Evolutionary conservation across 805 yeast species (phyloP).

Genomic region (Jamesozyma hellenica): DNA sequence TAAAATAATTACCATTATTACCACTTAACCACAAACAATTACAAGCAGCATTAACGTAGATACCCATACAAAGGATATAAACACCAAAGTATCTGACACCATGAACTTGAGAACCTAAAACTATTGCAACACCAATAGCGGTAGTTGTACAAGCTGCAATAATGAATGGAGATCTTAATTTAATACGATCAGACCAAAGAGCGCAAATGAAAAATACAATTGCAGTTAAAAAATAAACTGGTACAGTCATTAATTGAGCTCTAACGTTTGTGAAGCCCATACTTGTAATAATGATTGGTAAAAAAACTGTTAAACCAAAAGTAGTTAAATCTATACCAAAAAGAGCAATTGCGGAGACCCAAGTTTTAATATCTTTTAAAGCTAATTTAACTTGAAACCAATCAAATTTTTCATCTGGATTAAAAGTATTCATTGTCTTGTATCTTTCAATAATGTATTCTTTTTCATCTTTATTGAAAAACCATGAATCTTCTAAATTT

Average conservation of each 20-base stretch:
- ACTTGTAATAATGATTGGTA: slow-evolving; percentile 30
- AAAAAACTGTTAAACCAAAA: slow-evolving; percentile 35
- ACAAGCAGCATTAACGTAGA: slow-evolving; percentile 32
- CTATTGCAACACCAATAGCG: slow-evolving; percentile 28
- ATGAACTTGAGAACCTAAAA: slow-evolving; percentile 25
- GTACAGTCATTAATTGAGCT: slow-evolving; percentile 74
- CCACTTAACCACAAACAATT: slow-evolving; percentile 34
- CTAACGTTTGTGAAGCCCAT: slow-evolving; percentile 48
- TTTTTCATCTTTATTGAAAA: slow-evolving; percentile 33
- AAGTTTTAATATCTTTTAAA: slow-evolving; percentile 24
- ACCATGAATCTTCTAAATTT: slow-evolving; percentile 31
- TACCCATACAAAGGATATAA: slow-evolving; percentile 32
- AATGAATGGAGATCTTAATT: slow-evolving; percentile 36
- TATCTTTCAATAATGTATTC: slow-evolving; percentile 30
- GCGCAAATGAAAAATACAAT: slow-evolving; percentile 58
- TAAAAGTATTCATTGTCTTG: slow-evolving; percentile 27
- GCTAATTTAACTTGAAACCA: slow-evolving; percentile 30
- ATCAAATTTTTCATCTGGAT: slow-evolving; percentile 30
- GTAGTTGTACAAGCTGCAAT: slow-evolving; percentile 28
- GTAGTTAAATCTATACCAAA: slow-evolving; percentile 34
- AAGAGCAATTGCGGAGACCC: slow-evolving; percentile 28
- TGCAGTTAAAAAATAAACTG: slow-evolving; percentile 76
- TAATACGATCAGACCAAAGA: slow-evolving; percentile 44
- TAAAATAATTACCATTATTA: slow-evolving; percentile 32
- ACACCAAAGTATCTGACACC: slow-evolving; percentile 34